Percentiles rank a stretch among this genome's conserved stretches.
These are phyloP conservation scores for Breynia disticha DNA, from an alignment of 441 rosid species.

Conservation along the genomic window DNA sequence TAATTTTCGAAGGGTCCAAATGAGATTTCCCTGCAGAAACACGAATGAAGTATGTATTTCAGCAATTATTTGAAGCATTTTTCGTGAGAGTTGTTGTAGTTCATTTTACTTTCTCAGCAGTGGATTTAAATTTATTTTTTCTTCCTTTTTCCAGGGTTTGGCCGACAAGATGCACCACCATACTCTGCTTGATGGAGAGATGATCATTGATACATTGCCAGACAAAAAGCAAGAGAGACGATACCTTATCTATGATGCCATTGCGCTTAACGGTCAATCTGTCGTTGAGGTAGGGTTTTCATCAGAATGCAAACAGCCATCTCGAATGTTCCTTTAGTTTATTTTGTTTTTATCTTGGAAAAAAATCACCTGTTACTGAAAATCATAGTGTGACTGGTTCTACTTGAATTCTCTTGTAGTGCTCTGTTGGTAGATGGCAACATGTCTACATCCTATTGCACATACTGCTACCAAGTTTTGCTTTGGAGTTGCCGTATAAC, in stretches of 20 bases:
- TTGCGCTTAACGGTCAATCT: slow-evolving; percentile 70
- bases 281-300: slow-evolving; percentile 70
- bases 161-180: slow-evolving; percentile 78
- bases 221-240: slow-evolving; percentile 95
- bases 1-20: slow-evolving; percentile 86
- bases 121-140: neutral
- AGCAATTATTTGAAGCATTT: slow-evolving; percentile 3
- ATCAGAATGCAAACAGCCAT: neutral
- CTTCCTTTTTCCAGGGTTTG: slow-evolving; percentile 45
- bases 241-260: slow-evolving; percentile 95
- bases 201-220: slow-evolving; percentile 89
- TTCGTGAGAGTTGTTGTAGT: neutral
- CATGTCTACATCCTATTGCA: too few relatives aligned
- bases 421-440: too few relatives aligned
- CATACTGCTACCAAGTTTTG: too few relatives aligned
- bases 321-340: neutral
- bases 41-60: slow-evolving; percentile 55
- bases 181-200: slow-evolving; percentile 97
- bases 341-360: neutral
- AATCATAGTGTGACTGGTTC: too few relatives aligned
- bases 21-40: slow-evolving; percentile 86
- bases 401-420: too few relatives aligned
- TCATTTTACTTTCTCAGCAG: too few relatives aligned
- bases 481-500: too few relatives aligned
- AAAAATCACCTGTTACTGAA: neutral